A percentile compares a stretch with the other conserved stretches of the same genome.
These are phyloP conservation scores for Venturia asperata DNA, from an alignment of 2,329 filamentous ascomycete species.

Conservation along the genomic window DNA sequence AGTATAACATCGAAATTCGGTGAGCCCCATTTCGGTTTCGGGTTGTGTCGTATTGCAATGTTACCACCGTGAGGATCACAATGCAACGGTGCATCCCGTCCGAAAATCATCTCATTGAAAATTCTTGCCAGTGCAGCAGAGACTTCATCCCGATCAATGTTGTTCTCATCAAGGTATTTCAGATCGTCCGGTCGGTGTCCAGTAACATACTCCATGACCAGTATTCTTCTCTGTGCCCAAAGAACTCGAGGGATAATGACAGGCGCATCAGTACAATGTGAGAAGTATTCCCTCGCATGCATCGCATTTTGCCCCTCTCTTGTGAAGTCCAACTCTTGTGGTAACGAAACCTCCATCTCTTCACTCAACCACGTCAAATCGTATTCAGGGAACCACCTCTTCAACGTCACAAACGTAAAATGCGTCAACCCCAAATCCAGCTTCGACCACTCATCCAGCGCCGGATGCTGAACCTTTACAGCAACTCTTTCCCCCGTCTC, in stretches of 20 bases:
- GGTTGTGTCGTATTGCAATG: conserved; percentile 79
- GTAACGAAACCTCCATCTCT: conserved; percentile 87
- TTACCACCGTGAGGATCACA: conserved; percentile 97
- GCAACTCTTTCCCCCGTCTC: conserved; percentile 80
- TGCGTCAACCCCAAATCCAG: conserved; percentile 79
- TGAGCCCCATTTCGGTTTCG: conserved; percentile 34
- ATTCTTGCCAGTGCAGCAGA: conserved; percentile 83
- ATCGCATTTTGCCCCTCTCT: conserved; percentile 79
- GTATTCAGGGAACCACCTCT: conserved; percentile 93
- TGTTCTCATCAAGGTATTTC: conserved; percentile 72
- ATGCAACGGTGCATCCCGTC: conserved; percentile 77
- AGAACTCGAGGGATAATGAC: conserved; percentile 83
- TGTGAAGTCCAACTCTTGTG: conserved; percentile 84
- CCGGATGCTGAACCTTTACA: conserved; percentile 93
- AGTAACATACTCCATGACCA: conserved; percentile 91
- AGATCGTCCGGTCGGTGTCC: conserved; percentile 85
- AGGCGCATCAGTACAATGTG: conserved; percentile 61
- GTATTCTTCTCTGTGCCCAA: conserved; percentile 79
- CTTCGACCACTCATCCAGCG: conserved; percentile 79
- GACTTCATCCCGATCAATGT: conserved; percentile 91
- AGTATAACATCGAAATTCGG: conserved; percentile 88
- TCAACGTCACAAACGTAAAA: conserved; percentile 84
- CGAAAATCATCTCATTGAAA: conserved; percentile 99
- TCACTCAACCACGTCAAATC: conserved; percentile 92
- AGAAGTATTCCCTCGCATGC: conserved; percentile 72